Base-by-base conservation (phyloP, 1,139 yeast species). In the Kurtzmaniella quercitrusa region DNA sequence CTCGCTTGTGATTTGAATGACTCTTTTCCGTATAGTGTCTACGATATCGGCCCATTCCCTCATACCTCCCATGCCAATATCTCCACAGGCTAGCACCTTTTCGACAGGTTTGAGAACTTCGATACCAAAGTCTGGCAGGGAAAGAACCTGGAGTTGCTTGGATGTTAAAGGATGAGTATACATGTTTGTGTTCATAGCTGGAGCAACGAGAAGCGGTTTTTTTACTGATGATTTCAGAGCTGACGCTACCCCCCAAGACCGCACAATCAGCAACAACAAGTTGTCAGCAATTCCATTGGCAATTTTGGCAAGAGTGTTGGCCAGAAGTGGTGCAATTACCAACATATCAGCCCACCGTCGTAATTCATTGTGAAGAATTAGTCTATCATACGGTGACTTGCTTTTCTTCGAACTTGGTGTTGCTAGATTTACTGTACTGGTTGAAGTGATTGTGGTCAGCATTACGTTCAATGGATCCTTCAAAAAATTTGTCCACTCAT, bases 11-110 rank as follows among this genome's bases (percentile, higher is more conserved):
- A 74, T 59, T 9, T 65, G 53, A 30, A 56, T 66, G 50, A 69
- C 76, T 49, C 71, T 72, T 46, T 80, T 74, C 41, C 88, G 81
- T 43, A 88, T 63, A 14, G 82, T 79, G 54, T 88, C 96, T 9
- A 89, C 97, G 43, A 91, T 78, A 50, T 89, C 97, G 48, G 82
- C 77, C 97, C 96, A 91, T 64, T 93, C 98, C 56, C 96, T 75
- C 98, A 93, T 93, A 8, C 98, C 98, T 20, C 98, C 98, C 83
- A 78, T 85, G 2, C 98, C 98, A 45, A 93, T 88, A 63, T 93
- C 98, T 40, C 98, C 98, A 68, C 96, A 88, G 3, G 88, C 88
- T 50, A 88, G 72, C 6, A 91, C 95, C 61, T 93, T 93, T 56
- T 93, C 98, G 21, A 93, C 91, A 0, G 98, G 98, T 56, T 80